These are phyloP conservation scores for Nissolia schottii DNA, from an alignment of 306 rosid genomes.

Conservation along the genomic window DNA sequence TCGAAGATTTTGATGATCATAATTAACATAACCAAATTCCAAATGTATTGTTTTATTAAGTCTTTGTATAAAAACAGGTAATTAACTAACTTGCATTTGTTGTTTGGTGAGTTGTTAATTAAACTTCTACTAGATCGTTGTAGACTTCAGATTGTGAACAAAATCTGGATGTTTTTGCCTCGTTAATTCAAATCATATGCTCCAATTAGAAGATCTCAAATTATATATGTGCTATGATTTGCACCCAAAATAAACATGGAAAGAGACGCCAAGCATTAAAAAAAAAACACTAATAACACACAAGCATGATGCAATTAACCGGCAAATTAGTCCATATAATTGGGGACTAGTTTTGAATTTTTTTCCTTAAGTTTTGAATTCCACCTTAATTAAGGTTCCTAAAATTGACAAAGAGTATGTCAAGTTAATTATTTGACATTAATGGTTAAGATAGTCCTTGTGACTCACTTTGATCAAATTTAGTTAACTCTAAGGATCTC, in stretches of 20 bases:
- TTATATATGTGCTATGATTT: not conserved
- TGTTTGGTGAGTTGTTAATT: not conserved
- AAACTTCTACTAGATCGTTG: not conserved
- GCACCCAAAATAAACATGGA: not conserved
- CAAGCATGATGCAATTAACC: not conserved
- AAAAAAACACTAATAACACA: not conserved
- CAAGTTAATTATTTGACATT: no score
- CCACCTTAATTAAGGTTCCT: no score
- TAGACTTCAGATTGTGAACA: conserved; percentile 2
- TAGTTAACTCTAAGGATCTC: no score
- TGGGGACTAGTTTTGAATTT: no score
- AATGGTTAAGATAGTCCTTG: no score
- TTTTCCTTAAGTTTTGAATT: no score
- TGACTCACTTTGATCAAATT: no score
- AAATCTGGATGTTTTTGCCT: conserved; percentile 24
- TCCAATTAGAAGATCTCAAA: not conserved
- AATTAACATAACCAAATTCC: not conserved
- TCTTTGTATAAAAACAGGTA: not conserved
- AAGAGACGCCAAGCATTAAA: no score
- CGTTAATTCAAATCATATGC: not conserved
- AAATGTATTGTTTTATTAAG: not conserved
- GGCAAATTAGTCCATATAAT: no score
- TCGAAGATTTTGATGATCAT: not conserved
- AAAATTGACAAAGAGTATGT: no score
- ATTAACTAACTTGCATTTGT: not conserved